Conservation (phyloP, 2,329 filamentous ascomycete genomes). For the Fusarium albidum region DNA sequence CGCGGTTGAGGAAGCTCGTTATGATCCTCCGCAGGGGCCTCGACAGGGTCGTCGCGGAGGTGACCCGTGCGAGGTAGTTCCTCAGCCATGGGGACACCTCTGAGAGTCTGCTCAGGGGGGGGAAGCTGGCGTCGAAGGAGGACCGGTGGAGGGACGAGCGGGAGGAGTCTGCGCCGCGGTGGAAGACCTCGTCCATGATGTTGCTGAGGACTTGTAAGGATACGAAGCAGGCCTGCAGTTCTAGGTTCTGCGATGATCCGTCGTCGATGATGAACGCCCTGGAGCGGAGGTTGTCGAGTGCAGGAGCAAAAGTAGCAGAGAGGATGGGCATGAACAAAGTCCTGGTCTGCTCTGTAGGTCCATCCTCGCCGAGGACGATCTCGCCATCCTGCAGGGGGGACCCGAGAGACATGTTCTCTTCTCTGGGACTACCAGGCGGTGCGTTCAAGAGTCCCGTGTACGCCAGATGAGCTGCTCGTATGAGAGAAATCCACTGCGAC, state of each 20-base stretch:
- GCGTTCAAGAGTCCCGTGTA: slow-evolving; percentile 21
- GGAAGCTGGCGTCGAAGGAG: neutral
- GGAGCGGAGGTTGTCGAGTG: slow-evolving; percentile 5
- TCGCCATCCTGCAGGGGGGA: neutral
- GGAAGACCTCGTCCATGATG: slow-evolving; percentile 24
- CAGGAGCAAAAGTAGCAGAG: slow-evolving; percentile 6
- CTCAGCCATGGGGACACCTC: slow-evolving; percentile 29
- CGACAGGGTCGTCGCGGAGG: slow-evolving; percentile 38
- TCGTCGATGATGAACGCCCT: slow-evolving; percentile 9
- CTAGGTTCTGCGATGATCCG: neutral
- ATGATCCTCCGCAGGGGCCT: slow-evolving; percentile 47
- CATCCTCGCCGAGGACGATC: slow-evolving; percentile 6
- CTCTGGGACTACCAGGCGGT: neutral
- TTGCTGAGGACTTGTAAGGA: slow-evolving; percentile 13
- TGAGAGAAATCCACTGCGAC: slow-evolving; percentile 33
- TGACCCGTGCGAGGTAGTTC: slow-evolving; percentile 31
- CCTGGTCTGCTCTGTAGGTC: slow-evolving; percentile 11
- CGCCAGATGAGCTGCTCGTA: slow-evolving; percentile 30
- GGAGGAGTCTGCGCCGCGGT: neutral
- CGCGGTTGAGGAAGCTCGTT: slow-evolving; percentile 52
- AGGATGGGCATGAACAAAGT: slow-evolving; percentile 28
- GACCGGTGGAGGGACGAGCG: neutral
- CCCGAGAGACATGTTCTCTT: neutral
- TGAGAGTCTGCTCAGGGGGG: neutral
- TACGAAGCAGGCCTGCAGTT: slow-evolving; percentile 17